These are phyloP conservation scores for Aureobasidium sp. DNA, from an alignment of 2,329 filamentous ascomycete species.

Conservation along the genomic window DNA sequence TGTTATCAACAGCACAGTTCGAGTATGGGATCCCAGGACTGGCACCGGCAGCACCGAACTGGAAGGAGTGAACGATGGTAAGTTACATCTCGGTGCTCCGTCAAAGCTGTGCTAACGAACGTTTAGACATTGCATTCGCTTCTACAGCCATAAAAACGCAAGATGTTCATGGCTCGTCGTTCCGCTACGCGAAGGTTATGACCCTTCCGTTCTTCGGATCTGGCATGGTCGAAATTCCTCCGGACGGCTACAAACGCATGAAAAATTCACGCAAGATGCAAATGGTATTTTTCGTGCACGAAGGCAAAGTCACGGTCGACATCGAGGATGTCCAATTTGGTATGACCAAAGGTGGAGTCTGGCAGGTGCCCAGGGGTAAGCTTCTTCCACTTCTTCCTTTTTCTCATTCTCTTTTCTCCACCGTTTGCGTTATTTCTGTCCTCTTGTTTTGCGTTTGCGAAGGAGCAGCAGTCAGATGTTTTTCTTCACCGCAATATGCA, in stretches of 20 bases:
- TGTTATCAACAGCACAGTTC: slow-evolving; percentile 55
- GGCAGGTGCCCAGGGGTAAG: slow-evolving; percentile 91
- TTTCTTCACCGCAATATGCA: slow-evolving; percentile 7
- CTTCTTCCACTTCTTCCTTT: slow-evolving; percentile 19
- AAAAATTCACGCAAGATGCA: slow-evolving; percentile 97
- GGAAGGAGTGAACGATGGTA: slow-evolving; percentile 34
- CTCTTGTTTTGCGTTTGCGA: neutral
- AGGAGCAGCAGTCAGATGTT: neutral
- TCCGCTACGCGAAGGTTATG: slow-evolving; percentile 84
- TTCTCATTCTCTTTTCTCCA: neutral
- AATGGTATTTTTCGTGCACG: slow-evolving; percentile 89
- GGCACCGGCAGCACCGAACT: slow-evolving; percentile 30
- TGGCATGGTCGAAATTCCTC: slow-evolving; percentile 81
- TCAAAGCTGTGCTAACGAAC: neutral
- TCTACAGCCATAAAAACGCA: slow-evolving; percentile 50
- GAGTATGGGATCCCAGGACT: slow-evolving; percentile 43
- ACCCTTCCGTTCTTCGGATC: slow-evolving; percentile 80
- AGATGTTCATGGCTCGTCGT: slow-evolving; percentile 59
- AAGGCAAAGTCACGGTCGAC: slow-evolving; percentile 73
- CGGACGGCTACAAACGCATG: slow-evolving; percentile 72
- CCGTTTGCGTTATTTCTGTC: neutral
- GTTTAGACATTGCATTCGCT: slow-evolving; percentile 54
- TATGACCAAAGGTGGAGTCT: slow-evolving; percentile 81
- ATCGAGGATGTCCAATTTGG: slow-evolving; percentile 71
- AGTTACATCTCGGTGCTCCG: slow-evolving; percentile 7